Percentiles rank a stretch among this genome's conserved stretches.
Conservation (phyloP, 2,329 filamentous ascomycete species). For the Ilyonectria mors-panacis region DNA sequence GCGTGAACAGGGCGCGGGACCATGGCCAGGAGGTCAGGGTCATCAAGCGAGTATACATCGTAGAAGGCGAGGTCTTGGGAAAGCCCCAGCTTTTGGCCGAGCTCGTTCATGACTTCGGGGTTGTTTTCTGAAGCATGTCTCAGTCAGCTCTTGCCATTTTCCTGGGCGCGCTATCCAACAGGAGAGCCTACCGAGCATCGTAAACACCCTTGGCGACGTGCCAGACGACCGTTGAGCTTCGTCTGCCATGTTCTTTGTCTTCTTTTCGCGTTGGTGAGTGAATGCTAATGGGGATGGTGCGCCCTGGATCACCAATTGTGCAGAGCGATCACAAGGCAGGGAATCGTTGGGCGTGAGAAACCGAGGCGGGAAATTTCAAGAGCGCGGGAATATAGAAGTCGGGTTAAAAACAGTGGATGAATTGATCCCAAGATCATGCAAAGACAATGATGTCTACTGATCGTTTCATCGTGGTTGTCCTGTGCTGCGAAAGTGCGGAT, state of each 20-base stretch:
- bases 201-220: neutral
- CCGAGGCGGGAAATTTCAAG: no score
- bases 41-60: constrained; percentile 89
- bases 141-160: neutral
- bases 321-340: no score
- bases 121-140: constrained; percentile 60
- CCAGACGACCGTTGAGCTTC: neutral
- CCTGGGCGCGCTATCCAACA: neutral
- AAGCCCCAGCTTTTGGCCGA: constrained; percentile 83
- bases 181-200: constrained; percentile 8
- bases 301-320: no score
- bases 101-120: constrained; percentile 83
- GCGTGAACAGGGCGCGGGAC: constrained; percentile 87
- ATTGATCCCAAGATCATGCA: no score
- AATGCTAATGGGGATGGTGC: neutral
- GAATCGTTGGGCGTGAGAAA: no score
- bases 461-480: no score
- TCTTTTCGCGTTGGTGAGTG: neutral
- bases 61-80: constrained; percentile 78
- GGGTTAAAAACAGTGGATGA: no score
- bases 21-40: constrained; percentile 83
- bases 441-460: no score
- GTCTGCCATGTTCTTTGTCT: neutral
- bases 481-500: no score
- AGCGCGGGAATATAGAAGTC: no score